phyloP scores from a whole-genome alignment of 345 rosid species.

The Toxicodendron radicans region DNA sequence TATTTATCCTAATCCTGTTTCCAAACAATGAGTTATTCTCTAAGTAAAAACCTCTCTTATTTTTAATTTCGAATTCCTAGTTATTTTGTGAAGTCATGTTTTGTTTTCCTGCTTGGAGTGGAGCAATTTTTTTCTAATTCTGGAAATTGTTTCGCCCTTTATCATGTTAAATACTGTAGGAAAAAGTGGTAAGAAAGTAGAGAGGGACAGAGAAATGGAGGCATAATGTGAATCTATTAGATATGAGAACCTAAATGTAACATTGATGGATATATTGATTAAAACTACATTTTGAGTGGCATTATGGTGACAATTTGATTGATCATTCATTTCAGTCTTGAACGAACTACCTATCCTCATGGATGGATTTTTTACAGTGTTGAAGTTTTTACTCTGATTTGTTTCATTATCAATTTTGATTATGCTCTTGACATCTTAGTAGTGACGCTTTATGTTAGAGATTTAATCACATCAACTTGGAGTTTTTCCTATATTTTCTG shows the following conservation, averaged over 20 bases:
- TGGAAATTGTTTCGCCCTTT: neutral
- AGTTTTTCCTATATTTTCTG: slow-evolving; percentile 13
- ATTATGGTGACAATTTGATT: too few species aligned
- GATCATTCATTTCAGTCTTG: neutral
- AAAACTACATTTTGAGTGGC: too few species aligned
- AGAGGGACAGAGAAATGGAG: neutral
- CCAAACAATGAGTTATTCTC: neutral
- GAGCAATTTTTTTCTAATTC: neutral
- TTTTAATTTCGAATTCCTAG: neutral
- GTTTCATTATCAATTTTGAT: neutral
- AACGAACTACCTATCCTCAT: neutral
- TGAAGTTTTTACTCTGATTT: neutral
- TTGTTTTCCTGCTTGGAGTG: neutral
- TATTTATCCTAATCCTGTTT: neutral
- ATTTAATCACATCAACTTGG: neutral
- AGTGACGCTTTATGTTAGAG: neutral
- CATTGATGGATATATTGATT: slow-evolving; percentile 3
- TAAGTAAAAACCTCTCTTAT: neutral
- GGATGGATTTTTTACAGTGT: neutral
- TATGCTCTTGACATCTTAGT: neutral
- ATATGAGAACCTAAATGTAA: neutral
- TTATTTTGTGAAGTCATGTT: neutral
- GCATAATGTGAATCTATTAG: neutral
- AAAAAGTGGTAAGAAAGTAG: neutral
- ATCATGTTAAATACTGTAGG: neutral